Evolutionary conservation across 768 basidiomycete species (phyloP).

Genomic region (Pleurotus djamor): DNA sequence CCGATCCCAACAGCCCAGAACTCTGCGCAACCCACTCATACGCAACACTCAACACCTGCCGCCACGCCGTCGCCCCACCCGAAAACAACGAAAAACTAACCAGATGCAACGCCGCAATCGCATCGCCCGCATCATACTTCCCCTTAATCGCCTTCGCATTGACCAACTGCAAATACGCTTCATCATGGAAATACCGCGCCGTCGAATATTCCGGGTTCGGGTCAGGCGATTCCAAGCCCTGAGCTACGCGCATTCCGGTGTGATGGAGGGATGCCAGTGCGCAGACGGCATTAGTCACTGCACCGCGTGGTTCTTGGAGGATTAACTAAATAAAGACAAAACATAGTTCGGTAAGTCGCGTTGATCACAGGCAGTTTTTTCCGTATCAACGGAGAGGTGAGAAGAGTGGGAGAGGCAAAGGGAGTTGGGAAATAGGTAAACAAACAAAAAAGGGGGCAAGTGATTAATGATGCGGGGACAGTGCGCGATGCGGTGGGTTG

Average conservation of each 20-base stretch:
- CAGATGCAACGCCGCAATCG: slow-evolving; percentile 76
- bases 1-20: slow-evolving; percentile 36
- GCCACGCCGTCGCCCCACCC: slow-evolving; percentile 70
- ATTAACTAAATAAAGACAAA: slow-evolving; percentile 38
- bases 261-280: slow-evolving; percentile 75
- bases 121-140: slow-evolving; percentile 63
- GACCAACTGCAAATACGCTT: slow-evolving; percentile 62
- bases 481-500: too few species aligned
- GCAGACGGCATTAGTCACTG: slow-evolving; percentile 70
- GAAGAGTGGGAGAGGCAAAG: not conserved
- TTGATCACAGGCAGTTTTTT: not conserved
- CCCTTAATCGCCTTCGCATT: slow-evolving; percentile 52
- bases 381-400: not conserved
- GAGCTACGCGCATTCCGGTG: slow-evolving; percentile 56
- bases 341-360: slow-evolving; percentile 4
- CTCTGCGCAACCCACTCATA: slow-evolving; percentile 76
- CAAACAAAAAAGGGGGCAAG: too few species aligned
- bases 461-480: too few species aligned
- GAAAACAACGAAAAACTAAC: slow-evolving; percentile 72
- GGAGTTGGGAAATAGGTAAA: not conserved
- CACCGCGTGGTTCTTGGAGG: slow-evolving; percentile 63
- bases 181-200: slow-evolving; percentile 66
- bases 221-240: slow-evolving; percentile 57
- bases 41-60: slow-evolving; percentile 63
- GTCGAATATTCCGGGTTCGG: slow-evolving; percentile 52